Evolutionary conservation across 78 protist genomes (phyloP).

Genomic region (Bodo saltans): DNA sequence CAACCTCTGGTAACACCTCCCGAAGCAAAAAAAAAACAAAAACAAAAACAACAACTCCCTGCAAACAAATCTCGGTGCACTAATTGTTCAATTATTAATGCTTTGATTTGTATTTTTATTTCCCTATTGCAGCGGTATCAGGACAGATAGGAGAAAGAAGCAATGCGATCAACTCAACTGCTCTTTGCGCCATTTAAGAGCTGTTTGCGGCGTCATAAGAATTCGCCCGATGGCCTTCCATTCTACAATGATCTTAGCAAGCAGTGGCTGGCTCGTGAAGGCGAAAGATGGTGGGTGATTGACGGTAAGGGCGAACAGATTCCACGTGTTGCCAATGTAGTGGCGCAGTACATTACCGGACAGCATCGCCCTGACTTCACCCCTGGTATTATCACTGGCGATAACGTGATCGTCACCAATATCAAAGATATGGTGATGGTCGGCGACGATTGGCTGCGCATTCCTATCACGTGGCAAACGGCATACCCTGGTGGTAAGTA

Average conservation of each 20-base stretch:
- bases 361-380: neutral
- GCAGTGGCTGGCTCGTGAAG: neutral
- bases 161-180: no score
- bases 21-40: no score
- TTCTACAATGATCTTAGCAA: neutral
- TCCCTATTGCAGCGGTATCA: no score
- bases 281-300: neutral
- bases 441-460: neutral
- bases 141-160: no score
- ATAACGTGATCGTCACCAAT: neutral
- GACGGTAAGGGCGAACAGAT: neutral
- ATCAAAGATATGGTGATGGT: neutral
- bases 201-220: neutral
- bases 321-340: neutral
- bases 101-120: no score
- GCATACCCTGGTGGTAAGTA: neutral
- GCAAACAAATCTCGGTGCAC: no score
- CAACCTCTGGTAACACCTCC: no score
- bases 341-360: neutral
- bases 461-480: neutral
- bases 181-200: neutral
- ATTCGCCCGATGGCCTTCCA: neutral
- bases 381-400: neutral
- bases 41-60: neutral
- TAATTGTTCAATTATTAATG: no score